Base-by-base conservation (phyloP, 202 grass and related monocot genomes). In the Eragrostis tef region DNA sequence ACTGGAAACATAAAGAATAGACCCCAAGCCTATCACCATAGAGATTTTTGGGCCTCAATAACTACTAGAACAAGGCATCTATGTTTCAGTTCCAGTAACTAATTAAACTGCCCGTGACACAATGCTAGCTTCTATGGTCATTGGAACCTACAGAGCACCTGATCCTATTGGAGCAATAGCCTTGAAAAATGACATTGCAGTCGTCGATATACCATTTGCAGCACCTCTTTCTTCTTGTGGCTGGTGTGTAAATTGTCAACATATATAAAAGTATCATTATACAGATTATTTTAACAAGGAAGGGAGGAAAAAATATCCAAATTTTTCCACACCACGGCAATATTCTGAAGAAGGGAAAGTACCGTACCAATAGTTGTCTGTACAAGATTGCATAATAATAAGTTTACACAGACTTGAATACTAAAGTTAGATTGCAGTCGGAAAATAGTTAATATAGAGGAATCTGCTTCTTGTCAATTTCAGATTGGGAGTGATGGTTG, bases 141-240 rank as follows among this genome's bases (percentile, higher is more conserved):
- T 10, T 58, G 12, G 31, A 54, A 91, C 89, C 85, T 44, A 91
- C 89, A 92, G 27, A n/a, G 16, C 53, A 59, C 90, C 90, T 10
- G 68, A 75, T 26, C 65, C 86, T 68, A 56, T 75, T 29, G 90
- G 90, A 63, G 86, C 1, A 39, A 39, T 39, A 5, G 34, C 34
- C 34, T 39, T 39, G 1, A 39, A 39, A 39, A 39, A 39, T 15
- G 90, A 92, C 86, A 89, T 88, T 41, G 27, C 80, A 69, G 86
- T 92, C 41, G 66, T 62, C 2, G 86, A 24, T 64, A 92, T 36
- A 11, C 90, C 90, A 73, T 92, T 92, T 78, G 86, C 86, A 50
- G 83, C 86, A 48, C 86, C 86, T 81, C 90, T 88, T 81, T 92
- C 86, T 6, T 89, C 41, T 73, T 86, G 90, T 51, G 86, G 20